Conservation (phyloP, 129 eudicot species). For the Flaveria robusta region DNA sequence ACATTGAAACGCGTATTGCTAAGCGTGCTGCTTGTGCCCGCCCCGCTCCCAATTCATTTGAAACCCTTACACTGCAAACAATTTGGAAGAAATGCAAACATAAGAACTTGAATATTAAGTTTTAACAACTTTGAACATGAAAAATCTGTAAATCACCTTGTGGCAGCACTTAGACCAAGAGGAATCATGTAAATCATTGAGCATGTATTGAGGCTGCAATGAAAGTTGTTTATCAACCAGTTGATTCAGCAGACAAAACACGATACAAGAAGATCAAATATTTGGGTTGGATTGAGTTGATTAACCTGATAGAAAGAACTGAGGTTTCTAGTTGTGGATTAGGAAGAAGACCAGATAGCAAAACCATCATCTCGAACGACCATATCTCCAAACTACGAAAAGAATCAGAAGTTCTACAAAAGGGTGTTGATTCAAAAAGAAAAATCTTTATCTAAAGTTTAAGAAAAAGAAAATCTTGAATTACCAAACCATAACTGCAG, state of each 20-base stretch:
- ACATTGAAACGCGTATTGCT: slow-evolving; percentile 38
- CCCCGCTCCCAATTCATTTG: slow-evolving; percentile 65
- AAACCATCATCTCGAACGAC: slow-evolving; percentile 86
- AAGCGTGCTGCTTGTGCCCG: slow-evolving; percentile 44
- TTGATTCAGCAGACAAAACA: background rate
- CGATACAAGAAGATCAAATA: background rate
- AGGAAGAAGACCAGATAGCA: slow-evolving; percentile 82
- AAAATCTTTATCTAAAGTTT: background rate
- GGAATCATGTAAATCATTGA: slow-evolving; percentile 73
- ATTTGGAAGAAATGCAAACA: background rate
- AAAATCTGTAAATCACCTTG: slow-evolving; percentile 51
- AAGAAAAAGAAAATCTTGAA: slow-evolving; percentile 2
- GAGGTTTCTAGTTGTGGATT: slow-evolving; percentile 85
- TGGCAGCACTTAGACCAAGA: slow-evolving; percentile 72
- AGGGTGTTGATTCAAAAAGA: background rate
- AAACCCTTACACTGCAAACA: slow-evolving; percentile 47
- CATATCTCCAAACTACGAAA: slow-evolving; percentile 72
- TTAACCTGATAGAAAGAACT: slow-evolving; percentile 76
- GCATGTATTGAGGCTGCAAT: slow-evolving; percentile 66
- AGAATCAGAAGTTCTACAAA: background rate
- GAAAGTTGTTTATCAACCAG: background rate
- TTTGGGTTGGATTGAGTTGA: background rate
- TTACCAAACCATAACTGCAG: slow-evolving; percentile 85
- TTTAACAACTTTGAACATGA: background rate
- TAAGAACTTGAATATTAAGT: background rate